A percentile compares a stretch with the other conserved stretches of the same genome.
These are phyloP conservation scores for Lathyrus sativus DNA, from an alignment of 306 rosid genomes.

Conservation along the genomic window DNA sequence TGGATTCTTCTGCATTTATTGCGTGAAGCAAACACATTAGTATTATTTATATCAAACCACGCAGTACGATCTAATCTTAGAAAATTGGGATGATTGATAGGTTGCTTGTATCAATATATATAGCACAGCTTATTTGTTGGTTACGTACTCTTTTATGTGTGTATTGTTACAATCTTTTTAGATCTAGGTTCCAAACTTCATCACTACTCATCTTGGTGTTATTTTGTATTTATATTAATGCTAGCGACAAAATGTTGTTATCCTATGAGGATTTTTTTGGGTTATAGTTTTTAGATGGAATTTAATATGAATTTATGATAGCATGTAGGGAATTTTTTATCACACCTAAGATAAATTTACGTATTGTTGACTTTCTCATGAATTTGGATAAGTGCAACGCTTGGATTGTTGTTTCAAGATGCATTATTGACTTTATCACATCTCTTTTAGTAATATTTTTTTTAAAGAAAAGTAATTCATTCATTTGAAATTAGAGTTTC, in stretches of 20 bases:
- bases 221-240: slow-evolving; percentile 6
- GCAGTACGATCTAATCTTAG: slow-evolving; percentile 13
- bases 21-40: slow-evolving; percentile 33
- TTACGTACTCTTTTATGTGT: slow-evolving; percentile 22
- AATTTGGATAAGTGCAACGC: neutral
- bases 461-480: no score
- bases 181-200: slow-evolving; percentile 34
- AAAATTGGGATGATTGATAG: slow-evolving; percentile 22
- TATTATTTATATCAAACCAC: slow-evolving; percentile 20
- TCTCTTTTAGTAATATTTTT: no score
- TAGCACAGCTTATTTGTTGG: slow-evolving; percentile 35
- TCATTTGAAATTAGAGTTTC: no score
- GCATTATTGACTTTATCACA: no score
- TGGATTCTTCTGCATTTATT: slow-evolving; percentile 16
- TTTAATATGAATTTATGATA: neutral
- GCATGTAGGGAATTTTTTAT: neutral
- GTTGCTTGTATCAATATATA: slow-evolving; percentile 33
- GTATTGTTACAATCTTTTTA: slow-evolving; percentile 14
- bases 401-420: no score
- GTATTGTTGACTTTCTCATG: neutral
- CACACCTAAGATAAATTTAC: neutral
- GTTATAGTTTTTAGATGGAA: neutral
- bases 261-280: neutral
- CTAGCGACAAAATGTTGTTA: slow-evolving; percentile 27
- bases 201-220: slow-evolving; percentile 20